phyloP scores from a whole-genome alignment of 306 rosid genomes.

The Echinosophora koreensis region DNA sequence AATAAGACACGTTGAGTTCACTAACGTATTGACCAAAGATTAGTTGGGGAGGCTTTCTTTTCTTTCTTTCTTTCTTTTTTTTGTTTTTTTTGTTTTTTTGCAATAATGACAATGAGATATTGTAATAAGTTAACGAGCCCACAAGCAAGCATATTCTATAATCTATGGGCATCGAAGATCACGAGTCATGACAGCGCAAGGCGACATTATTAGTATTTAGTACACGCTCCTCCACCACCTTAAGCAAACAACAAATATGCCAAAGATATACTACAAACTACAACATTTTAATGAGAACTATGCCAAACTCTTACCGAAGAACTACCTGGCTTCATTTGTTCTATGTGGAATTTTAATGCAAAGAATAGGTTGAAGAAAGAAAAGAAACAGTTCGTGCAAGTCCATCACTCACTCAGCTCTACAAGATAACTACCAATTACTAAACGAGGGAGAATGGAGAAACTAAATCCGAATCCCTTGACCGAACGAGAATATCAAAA shows the following conservation, averaged over 20 bases:
- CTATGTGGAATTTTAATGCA: neutral
- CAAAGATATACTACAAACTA: neutral
- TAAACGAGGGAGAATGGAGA: neutral
- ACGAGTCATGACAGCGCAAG: constrained; percentile 12
- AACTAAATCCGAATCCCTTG: neutral
- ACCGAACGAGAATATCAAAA: neutral
- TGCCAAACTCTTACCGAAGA: too few species aligned
- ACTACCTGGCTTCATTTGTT: neutral
- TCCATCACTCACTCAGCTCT: neutral
- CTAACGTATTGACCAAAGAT: neutral
- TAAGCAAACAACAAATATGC: constrained; percentile 11
- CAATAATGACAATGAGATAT: neutral
- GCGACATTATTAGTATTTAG: neutral
- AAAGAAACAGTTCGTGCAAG: neutral
- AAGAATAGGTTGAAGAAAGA: neutral
- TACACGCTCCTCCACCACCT: neutral
- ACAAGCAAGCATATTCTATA: neutral
- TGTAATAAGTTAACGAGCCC: neutral
- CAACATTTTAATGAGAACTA: too few species aligned
- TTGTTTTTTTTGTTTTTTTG: too few species aligned
- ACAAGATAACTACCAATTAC: too few species aligned
- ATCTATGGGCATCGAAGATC: neutral
- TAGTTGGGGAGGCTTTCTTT: neutral
- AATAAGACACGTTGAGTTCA: neutral
- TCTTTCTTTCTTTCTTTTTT: too few species aligned